A percentile compares a stretch with the other conserved stretches of the same genome.
These are phyloP conservation scores for Penicillium taxi DNA, from an alignment of 495 filamentous ascomycete species.

Conservation along the genomic window DNA sequence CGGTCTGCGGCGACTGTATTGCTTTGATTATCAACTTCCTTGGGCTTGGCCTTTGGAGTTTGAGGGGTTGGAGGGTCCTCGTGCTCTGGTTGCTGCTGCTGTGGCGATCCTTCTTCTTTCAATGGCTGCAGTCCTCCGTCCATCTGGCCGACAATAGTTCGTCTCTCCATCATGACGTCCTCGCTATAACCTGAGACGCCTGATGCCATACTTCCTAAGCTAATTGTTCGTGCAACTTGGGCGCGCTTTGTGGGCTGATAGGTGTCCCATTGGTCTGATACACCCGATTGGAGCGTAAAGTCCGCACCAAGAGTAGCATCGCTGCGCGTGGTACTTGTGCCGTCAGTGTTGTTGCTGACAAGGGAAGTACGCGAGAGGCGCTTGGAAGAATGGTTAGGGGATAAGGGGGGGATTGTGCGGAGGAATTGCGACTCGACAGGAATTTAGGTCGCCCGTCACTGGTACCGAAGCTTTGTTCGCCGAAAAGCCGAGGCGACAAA, in stretches of 20 bases:
- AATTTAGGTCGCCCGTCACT: constrained; percentile 57
- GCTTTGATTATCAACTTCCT: constrained; percentile 52
- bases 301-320: constrained; percentile 73
- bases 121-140: constrained; percentile 53
- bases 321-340: constrained; percentile 52
- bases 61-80: constrained; percentile 25
- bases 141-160: constrained; percentile 26
- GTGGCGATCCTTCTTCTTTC: constrained; percentile 48
- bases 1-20: constrained; percentile 86
- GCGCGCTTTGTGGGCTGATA: constrained; percentile 36
- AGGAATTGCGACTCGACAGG: constrained; percentile 62
- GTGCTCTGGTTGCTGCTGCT: constrained; percentile 19
- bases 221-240: constrained; percentile 67
- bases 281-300: constrained; percentile 75
- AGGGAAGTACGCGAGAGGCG: constrained; percentile 71
- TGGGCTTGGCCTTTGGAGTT: constrained; percentile 44
- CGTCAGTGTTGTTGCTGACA: constrained; percentile 51
- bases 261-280: constrained; percentile 50
- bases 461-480: constrained; percentile 24
- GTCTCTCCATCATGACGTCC: constrained; percentile 38
- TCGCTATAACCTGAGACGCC: constrained; percentile 74
- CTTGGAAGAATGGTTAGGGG: constrained; percentile 69
- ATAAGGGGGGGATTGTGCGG: constrained; percentile 70
- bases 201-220: constrained; percentile 91
- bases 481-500: constrained; percentile 28